Conservation (phyloP, 176 grass and related monocot species). For the Avena sativa region DNA sequence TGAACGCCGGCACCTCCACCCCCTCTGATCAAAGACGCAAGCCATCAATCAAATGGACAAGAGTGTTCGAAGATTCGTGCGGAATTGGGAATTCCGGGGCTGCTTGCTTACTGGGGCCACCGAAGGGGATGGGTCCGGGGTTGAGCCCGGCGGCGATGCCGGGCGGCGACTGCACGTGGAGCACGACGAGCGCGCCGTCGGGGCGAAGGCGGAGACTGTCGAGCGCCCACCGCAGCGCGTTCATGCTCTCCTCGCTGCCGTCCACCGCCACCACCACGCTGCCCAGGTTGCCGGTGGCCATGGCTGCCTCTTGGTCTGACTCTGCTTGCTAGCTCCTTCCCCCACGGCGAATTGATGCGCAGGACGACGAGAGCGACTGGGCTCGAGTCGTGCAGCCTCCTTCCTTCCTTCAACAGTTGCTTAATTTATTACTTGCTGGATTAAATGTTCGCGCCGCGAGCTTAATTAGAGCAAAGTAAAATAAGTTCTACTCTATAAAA, state of each 20-base stretch:
- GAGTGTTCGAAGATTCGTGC: not conserved
- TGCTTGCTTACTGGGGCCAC: slow-evolving; percentile 74
- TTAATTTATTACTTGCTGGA: not conserved
- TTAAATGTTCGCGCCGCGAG: not conserved
- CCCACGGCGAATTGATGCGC: not conserved
- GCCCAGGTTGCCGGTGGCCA: slow-evolving; percentile 80
- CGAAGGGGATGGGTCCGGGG: slow-evolving; percentile 89
- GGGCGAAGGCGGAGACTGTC: slow-evolving; percentile 78
- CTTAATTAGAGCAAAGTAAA: not conserved
- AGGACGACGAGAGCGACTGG: not conserved
- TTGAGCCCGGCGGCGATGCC: slow-evolving; percentile 78
- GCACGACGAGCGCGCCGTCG: slow-evolving; percentile 71
- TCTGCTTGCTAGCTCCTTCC: not conserved
- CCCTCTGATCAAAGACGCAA: slow-evolving; percentile 52
- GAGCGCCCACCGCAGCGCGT: slow-evolving; percentile 85
- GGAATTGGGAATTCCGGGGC: not conserved
- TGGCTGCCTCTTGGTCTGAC: slow-evolving; percentile 17
- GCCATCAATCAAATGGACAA: slow-evolving; percentile 11
- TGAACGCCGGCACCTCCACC: slow-evolving; percentile 92
- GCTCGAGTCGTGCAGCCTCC: slow-evolving; percentile 11
- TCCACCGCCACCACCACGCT: slow-evolving; percentile 91
- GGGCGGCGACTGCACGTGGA: slow-evolving; percentile 79
- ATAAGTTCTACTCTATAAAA: no score
- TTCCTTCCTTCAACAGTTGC: not conserved
- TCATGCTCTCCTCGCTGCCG: slow-evolving; percentile 98